Conservation (phyloP, 306 rosid genomes). For the Fragaria iinumae region DNA sequence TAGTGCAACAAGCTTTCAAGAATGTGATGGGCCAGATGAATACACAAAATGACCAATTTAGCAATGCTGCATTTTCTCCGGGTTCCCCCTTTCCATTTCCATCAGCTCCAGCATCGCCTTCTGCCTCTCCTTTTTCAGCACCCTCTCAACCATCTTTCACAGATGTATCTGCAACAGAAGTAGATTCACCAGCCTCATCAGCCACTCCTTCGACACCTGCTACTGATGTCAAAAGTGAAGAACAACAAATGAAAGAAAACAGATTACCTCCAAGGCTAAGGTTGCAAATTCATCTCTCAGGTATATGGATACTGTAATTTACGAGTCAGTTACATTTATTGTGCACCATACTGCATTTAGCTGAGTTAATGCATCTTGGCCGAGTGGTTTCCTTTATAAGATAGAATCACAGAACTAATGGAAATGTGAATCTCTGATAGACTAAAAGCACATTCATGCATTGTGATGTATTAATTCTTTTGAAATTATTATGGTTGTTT, state of each 20-base stretch:
- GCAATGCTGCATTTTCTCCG: conserved; percentile 55
- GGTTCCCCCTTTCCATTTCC: conserved; percentile 88
- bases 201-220: conserved; percentile 41
- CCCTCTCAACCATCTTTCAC: conserved; percentile 57
- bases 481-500: too few relatives aligned
- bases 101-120: conserved; percentile 47
- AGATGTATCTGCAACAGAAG: conserved; percentile 65
- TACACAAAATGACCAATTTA: conserved; percentile 62
- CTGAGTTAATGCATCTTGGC: too few relatives aligned
- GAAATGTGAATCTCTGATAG: too few relatives aligned
- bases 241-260: conserved; percentile 49
- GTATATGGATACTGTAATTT: too few relatives aligned
- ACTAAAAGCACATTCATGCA: too few relatives aligned
- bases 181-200: conserved; percentile 35
- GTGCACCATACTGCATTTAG: too few relatives aligned
- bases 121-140: conserved; percentile 40
- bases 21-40: conserved; percentile 89
- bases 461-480: too few relatives aligned
- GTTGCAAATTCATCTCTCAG: too few relatives aligned
- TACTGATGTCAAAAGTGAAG: conserved; percentile 40
- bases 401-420: too few relatives aligned
- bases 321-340: too few relatives aligned
- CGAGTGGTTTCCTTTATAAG: too few relatives aligned
- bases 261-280: too few relatives aligned
- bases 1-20: conserved; percentile 99